Evolutionary conservation across 73 alveolate species (phyloP).

Genomic region (Paramecium bursaria): DNA sequence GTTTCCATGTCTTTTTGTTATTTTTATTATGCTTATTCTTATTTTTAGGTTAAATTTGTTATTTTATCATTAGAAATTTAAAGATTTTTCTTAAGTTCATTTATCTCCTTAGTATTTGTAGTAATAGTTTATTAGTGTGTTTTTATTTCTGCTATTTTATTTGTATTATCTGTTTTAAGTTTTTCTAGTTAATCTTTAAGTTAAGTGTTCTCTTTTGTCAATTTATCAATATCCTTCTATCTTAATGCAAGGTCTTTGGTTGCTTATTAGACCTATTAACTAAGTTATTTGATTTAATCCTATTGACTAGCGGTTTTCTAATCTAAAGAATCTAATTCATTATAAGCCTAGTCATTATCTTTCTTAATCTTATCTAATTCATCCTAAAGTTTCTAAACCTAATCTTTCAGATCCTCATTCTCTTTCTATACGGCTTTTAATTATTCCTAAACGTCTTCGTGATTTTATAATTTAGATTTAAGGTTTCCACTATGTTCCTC

Average conservation of each 20-base stretch:
- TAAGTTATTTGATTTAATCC: background rate
- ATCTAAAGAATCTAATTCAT: slow-evolving; percentile 21
- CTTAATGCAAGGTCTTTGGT: background rate
- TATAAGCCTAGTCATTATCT: background rate
- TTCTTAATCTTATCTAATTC: slow-evolving; percentile 11
- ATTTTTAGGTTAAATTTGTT: too few relatives aligned
- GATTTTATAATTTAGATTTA: slow-evolving; percentile 13
- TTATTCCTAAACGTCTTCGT: background rate
- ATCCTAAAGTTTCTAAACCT: background rate
- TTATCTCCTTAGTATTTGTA: slow-evolving; percentile 5
- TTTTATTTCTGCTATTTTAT: slow-evolving; percentile 14
- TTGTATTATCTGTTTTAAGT: background rate
- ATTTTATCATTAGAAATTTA: slow-evolving; percentile 15
- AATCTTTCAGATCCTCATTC: background rate
- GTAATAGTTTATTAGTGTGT: slow-evolving; percentile 5
- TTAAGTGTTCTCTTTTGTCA: background rate
- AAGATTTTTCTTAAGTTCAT: background rate
- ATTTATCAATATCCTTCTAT: slow-evolving; percentile 15
- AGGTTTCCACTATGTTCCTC: slow-evolving; percentile 6
- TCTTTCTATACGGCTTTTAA: slow-evolving; percentile 5
- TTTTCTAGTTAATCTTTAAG: slow-evolving; percentile 1
- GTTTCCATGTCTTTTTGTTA: background rate
- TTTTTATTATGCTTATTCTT: slow-evolving; percentile 4
- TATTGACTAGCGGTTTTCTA: slow-evolving; percentile 2
- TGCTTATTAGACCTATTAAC: slow-evolving; percentile 1